Evolutionary conservation across 2,329 filamentous ascomycete species (phyloP).

Genomic region (Hypomyces perniciosus): DNA sequence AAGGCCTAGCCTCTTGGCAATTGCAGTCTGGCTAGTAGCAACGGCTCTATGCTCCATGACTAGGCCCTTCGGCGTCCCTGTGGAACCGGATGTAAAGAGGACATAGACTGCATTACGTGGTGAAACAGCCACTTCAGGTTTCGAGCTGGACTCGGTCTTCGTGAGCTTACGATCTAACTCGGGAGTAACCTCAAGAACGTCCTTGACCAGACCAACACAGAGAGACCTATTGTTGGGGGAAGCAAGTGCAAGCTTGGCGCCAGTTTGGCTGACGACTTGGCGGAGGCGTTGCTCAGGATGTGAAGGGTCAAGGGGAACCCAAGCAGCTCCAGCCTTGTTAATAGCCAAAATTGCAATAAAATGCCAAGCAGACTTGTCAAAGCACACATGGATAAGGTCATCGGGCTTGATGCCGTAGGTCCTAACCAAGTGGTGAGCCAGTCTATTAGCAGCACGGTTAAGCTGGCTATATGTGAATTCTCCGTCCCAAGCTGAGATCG

Average conservation of each 20-base stretch:
- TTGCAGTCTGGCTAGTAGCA: neutral
- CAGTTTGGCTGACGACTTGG: constrained; percentile 7
- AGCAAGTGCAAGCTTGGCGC: neutral
- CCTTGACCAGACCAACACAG: constrained; percentile 13
- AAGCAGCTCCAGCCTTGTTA: constrained; percentile 16
- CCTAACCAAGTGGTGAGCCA: constrained; percentile 1
- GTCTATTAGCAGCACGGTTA: neutral
- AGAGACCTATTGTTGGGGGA: constrained; percentile 13
- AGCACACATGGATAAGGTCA: constrained; percentile 4
- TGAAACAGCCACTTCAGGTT: neutral
- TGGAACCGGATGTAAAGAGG: constrained; percentile 8
- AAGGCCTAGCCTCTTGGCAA: neutral
- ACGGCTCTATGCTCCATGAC: constrained; percentile 4
- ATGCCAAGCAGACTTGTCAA: constrained; percentile 6
- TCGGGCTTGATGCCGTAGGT: neutral
- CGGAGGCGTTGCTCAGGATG: constrained; percentile 11
- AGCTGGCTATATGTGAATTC: constrained; percentile 7
- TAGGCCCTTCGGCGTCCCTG: constrained; percentile 3
- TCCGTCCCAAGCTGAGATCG: constrained; percentile 11
- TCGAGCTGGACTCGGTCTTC: neutral
- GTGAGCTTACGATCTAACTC: neutral
- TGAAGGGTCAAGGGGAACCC: constrained; percentile 14
- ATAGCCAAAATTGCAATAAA: constrained; percentile 6
- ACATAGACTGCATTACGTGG: neutral
- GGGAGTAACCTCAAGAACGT: constrained; percentile 9